A percentile compares a stretch with the other conserved stretches of the same genome.
These are phyloP conservation scores for Strobilomyces echinocephalus DNA, from an alignment of 768 basidiomycete species.

Conservation along the genomic window DNA sequence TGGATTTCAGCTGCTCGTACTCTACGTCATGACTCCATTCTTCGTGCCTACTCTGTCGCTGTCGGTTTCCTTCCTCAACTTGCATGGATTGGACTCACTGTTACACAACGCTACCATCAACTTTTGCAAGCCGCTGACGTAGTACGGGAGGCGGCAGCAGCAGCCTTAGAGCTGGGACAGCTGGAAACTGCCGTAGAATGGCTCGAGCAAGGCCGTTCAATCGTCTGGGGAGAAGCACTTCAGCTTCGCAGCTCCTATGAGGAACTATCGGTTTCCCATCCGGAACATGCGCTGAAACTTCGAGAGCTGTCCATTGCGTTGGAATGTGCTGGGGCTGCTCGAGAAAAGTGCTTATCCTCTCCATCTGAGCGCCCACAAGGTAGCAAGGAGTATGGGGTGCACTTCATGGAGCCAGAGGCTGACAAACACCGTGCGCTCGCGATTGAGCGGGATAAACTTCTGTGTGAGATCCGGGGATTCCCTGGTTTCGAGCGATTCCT, in stretches of 20 bases:
- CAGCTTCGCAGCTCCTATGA: not conserved
- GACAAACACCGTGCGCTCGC: not conserved
- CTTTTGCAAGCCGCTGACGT: not conserved
- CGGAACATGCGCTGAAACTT: not conserved
- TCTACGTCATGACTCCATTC: not conserved
- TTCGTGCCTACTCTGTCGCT: not conserved
- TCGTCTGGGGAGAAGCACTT: slow-evolving; percentile 10
- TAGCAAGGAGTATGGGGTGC: too few species aligned
- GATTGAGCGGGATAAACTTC: not conserved
- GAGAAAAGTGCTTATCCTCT: not conserved
- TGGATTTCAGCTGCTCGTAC: not conserved
- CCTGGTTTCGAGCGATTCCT: not conserved
- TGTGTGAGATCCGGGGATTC: not conserved
- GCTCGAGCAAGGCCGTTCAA: slow-evolving; percentile 15
- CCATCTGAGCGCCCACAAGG: too few species aligned
- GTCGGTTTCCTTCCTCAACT: not conserved
- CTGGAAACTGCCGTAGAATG: slow-evolving; percentile 6
- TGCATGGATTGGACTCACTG: not conserved
- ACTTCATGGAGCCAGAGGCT: not conserved
- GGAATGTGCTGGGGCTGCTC: not conserved
- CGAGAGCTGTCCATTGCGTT: not conserved
- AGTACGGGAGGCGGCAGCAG: not conserved
- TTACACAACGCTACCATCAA: not conserved
- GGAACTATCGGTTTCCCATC: not conserved
- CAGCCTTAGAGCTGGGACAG: not conserved